Base-by-base conservation (phyloP, 495 filamentous ascomycete genomes). In the Hypoxylon rickii region DNA sequence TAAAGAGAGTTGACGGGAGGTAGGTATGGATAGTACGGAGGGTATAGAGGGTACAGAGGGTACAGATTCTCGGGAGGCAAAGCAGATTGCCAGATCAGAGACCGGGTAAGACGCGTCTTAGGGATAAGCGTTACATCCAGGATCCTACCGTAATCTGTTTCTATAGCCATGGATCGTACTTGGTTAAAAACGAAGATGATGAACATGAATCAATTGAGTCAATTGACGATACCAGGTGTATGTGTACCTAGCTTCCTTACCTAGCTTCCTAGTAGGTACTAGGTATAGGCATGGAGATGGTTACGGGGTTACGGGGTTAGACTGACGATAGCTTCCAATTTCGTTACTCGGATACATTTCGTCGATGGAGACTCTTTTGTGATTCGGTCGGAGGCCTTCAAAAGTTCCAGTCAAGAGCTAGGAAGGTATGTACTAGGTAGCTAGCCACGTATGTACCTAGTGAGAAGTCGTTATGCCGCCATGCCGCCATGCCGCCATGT, bases 11-110 rank as follows among this genome's bases (percentile, higher is more conserved):
- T 47, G 17, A 36, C 40, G 41, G 33, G 43, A 36, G 31, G 29
- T n/a, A n/a, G n/a, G n/a, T n/a, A n/a, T n/a, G n/a, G n/a, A n/a
- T n/a, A n/a, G n/a, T n/a, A n/a, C n/a, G n/a, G n/a, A n/a, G n/a
- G n/a, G n/a, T n/a, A n/a, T n/a, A n/a, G n/a, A n/a, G n/a, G n/a
- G n/a, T n/a, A n/a, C n/a, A n/a, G n/a, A n/a, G n/a, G n/a, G n/a
- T 33, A 51, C 37, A 62, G 59, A 54, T 63, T 44, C 59, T 58
- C 59, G 59, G 59, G 44, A 63, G 59, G 53, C 53, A 50, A 63
- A 63, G 49, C 12, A 34, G 49, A 63, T 49, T 57, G 49, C 48
- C 53, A 54, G 53, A 63, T 63, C 59, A 63, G 53, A 58, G 44
- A 54, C 59, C 34, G 37, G 47, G 41, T 60, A 51, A 57, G 55